Evolutionary conservation across 2,329 filamentous ascomycete species (phyloP), one percentile per base, ranked within the genome.

Genomic region (Alternaria hordeiaustralica): DNA sequence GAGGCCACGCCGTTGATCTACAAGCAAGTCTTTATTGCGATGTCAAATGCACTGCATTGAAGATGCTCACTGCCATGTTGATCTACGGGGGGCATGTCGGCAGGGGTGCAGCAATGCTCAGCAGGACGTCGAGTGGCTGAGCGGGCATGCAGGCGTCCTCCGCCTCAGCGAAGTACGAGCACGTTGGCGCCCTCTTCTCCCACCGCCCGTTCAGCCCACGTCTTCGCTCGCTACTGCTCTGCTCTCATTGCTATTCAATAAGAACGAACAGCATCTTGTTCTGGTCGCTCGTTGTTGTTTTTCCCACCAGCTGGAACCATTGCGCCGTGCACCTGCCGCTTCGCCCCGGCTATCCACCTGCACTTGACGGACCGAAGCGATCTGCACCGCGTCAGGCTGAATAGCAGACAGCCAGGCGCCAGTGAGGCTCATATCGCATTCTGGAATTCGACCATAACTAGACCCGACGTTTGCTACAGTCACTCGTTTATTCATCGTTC

Each of bases 371-470:
- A 63, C 57, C 66, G 61, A 70, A 66, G 66, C 67, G 64, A 71
- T 69, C 63, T 68, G 70, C 66, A 60, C 20, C 63, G 60, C 63
- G 68, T 58, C 66, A 71, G 72, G 69, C 71, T 72, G 71, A 70
- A 66, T 70, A 61, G 58, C 49, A 55, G 50, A 46, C 13, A 33
- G 50, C 53, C 51, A 60, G 55, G 64, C 30, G 49, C 54, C 21
- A 54, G 58, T 47, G 63, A 64, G 61, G 64, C 63, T 67, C 60
- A 62, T 51, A 33, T 51, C 47, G 61, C 47, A 30, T 51, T 33
- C 41, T n/a, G 20, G 6, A 28, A n/a, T 9, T 33, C 15, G 60
- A 45, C 61, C 23, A 60, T 46, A 58, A 9, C n/a, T 18, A 41
- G 36, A 18, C n/a, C 2, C 54, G 57, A 63, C 63, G 45, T 62